A percentile compares a stretch with the other conserved stretches of the same genome.
Conservation (phyloP, 2,329 filamentous ascomycete genomes). For the Chlorencoelia australis region DNA sequence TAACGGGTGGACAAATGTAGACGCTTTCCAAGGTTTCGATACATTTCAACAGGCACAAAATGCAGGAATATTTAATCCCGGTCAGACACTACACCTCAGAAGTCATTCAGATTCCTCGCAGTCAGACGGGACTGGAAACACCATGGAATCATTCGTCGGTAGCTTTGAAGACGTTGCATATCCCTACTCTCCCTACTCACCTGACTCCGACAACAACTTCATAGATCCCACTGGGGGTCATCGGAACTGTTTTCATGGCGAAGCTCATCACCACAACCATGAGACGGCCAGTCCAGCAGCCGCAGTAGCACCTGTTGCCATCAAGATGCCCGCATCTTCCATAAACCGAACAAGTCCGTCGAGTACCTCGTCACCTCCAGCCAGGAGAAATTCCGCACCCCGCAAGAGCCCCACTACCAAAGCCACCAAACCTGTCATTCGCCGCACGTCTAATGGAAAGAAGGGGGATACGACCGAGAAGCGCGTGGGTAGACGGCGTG, state of each 20-base stretch:
- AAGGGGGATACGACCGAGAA: conserved; percentile 74
- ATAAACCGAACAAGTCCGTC: conserved; percentile 51
- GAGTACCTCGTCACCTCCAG: conserved; percentile 47
- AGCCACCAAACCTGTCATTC: conserved; percentile 73
- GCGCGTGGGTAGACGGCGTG: conserved; percentile 82
- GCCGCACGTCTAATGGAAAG: conserved; percentile 67
- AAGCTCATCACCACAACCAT: conserved; percentile 38
- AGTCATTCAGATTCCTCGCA: conserved; percentile 79
- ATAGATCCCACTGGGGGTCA: conserved; percentile 45
- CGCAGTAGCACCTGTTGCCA: conserved; percentile 57
- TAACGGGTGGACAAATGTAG: conserved; percentile 77
- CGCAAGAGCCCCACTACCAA: conserved; percentile 58
- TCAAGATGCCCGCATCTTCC: conserved; percentile 51
- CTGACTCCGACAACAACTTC: conserved; percentile 68
- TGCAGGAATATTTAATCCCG: conserved; percentile 73
- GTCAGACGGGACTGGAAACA: conserved; percentile 55
- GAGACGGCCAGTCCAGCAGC: conserved; percentile 58
- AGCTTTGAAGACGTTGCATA: conserved; percentile 72
- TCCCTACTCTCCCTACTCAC: conserved; percentile 69
- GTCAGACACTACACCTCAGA: conserved; percentile 79
- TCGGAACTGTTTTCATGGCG: conserved; percentile 52
- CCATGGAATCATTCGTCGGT: conserved; percentile 45
- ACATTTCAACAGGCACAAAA: conserved; percentile 50
- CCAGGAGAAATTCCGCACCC: conserved; percentile 58
- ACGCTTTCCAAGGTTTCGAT: conserved; percentile 64